These are phyloP conservation scores for Mucor piriformis DNA, from an alignment of 371 early-diverging fungal species.

Conservation along the genomic window DNA sequence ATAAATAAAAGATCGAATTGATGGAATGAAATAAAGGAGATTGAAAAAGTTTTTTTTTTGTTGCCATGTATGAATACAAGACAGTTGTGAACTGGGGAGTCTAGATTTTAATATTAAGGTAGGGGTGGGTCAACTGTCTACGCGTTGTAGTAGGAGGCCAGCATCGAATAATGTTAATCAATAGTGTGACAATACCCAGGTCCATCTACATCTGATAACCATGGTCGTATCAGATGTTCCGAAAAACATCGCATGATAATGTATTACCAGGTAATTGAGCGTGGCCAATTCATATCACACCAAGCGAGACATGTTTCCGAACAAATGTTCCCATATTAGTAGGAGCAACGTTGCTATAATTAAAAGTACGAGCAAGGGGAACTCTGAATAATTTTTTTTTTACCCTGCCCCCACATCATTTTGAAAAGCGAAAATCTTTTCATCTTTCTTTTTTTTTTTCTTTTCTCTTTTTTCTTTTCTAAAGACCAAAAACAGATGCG, in stretches of 20 bases:
- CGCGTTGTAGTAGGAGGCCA: not conserved
- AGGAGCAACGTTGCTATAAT: not conserved
- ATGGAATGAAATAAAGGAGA: slow-evolving; percentile 1
- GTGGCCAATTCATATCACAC: too few relatives aligned
- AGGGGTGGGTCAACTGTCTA: too few relatives aligned
- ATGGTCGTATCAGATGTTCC: not conserved
- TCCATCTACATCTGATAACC: not conserved
- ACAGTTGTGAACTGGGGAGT: not conserved
- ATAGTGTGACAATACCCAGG: not conserved
- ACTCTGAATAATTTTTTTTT: not conserved
- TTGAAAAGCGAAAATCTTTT: not conserved
- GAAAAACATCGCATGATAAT: not conserved
- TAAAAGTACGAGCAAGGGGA: not conserved
- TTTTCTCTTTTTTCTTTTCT: not conserved
- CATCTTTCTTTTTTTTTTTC: not conserved
- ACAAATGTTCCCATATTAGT: not conserved
- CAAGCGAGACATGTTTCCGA: too few relatives aligned
- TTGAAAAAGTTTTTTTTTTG: not conserved
- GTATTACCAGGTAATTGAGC: not conserved
- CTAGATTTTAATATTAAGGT: not conserved
- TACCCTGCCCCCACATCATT: not conserved
- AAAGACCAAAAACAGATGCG: not conserved
- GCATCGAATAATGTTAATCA: not conserved
- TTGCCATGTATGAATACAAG: not conserved
- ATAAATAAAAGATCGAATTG: slow-evolving; percentile 14